Percentiles rank a stretch among this genome's conserved stretches.
Conservation (phyloP, 2,329 filamentous ascomycete species). For the Arthrobotrys entomopaga region DNA sequence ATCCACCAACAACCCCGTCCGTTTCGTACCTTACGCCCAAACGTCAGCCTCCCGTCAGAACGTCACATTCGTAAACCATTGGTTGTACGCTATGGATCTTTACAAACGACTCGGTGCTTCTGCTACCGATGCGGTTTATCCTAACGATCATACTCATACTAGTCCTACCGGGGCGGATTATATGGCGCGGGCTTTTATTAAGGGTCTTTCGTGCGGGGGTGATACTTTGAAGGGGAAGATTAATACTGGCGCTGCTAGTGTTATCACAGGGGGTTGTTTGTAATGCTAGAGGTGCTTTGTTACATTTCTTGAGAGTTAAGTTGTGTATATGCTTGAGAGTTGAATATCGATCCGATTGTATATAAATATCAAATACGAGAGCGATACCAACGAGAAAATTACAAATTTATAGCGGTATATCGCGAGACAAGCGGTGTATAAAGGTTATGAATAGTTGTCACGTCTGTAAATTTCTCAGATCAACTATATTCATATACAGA, state of each 20-base stretch:
- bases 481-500: no score
- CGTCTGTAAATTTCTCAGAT: no score
- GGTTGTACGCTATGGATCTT: slow-evolving; percentile 65
- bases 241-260: slow-evolving; percentile 40
- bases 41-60: slow-evolving; percentile 64
- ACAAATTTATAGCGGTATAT: no score
- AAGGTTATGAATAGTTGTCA: no score
- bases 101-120: slow-evolving; percentile 66
- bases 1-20: slow-evolving; percentile 63
- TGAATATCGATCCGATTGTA: no score
- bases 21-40: slow-evolving; percentile 70
- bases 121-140: slow-evolving; percentile 67
- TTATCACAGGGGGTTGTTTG: slow-evolving; percentile 46
- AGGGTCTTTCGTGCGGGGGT: slow-evolving; percentile 67
- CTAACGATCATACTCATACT: slow-evolving; percentile 72
- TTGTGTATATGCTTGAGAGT: no score
- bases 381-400: no score
- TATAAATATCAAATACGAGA: no score
- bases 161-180: slow-evolving; percentile 67
- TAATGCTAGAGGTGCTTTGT: slow-evolving; percentile 3
- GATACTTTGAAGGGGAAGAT: slow-evolving; percentile 62
- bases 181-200: slow-evolving; percentile 70
- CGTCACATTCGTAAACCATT: slow-evolving; percentile 70
- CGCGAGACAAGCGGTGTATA: no score
- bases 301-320: no score